Evolutionary conservation across 306 rosid species (phyloP).

Genomic region (Medicago arabica): DNA sequence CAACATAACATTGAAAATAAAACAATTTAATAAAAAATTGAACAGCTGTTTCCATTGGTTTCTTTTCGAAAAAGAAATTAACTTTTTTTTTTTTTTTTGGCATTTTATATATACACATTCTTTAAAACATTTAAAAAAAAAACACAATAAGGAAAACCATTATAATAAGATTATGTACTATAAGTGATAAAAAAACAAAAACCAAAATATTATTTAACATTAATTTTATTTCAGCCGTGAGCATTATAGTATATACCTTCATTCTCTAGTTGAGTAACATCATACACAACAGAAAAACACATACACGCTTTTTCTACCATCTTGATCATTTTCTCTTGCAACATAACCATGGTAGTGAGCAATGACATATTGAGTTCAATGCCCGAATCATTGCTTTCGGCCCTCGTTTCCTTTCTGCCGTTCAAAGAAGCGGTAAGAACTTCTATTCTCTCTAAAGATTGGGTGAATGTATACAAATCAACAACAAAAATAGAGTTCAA

Average conservation of each 20-base stretch:
- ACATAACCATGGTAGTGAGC: conserved; percentile 13
- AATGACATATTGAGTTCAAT: not conserved
- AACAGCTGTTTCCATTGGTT: too few relatives aligned
- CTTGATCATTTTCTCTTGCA: not conserved
- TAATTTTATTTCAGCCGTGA: not conserved
- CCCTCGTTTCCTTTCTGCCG: conserved; percentile 32
- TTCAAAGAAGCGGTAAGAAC: conserved; percentile 43
- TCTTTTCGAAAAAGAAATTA: too few relatives aligned
- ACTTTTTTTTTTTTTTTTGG: not conserved
- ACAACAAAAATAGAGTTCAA: conserved; percentile 33
- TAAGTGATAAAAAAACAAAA: too few relatives aligned
- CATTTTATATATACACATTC: not conserved
- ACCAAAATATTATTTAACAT: too few relatives aligned
- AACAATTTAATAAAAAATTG: too few relatives aligned
- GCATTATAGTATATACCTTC: not conserved
- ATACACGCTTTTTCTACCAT: not conserved
- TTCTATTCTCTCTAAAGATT: conserved; percentile 3
- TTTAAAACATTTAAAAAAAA: too few relatives aligned
- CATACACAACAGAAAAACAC: not conserved
- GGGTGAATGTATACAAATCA: not conserved
- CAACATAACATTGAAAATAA: too few relatives aligned
- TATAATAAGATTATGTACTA: too few relatives aligned
- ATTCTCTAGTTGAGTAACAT: not conserved
- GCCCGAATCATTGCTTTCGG: conserved; percentile 10
- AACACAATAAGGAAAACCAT: not conserved